Conservation (phyloP, 768 basidiomycete species). For the Rhodotorula diobovata region DNA sequence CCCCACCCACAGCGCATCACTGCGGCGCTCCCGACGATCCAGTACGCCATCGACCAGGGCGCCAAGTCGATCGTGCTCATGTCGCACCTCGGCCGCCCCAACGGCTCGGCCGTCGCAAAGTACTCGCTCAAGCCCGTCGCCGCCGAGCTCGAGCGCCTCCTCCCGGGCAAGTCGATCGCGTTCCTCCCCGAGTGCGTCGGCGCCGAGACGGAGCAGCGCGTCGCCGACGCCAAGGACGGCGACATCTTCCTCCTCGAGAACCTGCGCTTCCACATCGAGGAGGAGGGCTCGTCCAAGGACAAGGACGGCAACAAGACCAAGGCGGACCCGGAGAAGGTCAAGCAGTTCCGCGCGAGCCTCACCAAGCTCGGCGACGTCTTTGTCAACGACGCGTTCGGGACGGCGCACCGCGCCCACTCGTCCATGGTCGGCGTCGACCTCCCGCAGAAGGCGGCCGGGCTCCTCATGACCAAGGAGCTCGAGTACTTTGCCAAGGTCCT, state of each 20-base stretch:
- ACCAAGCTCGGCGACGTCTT: constrained; percentile 91
- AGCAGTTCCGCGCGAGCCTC: constrained; percentile 77
- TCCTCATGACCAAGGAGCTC: constrained; percentile 97
- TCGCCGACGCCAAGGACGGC: constrained; percentile 58
- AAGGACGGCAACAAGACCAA: constrained; percentile 91
- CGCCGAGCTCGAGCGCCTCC: constrained; percentile 65
- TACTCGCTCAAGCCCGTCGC: constrained; percentile 88
- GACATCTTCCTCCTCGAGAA: constrained; percentile 89
- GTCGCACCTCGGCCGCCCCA: constrained; percentile 97
- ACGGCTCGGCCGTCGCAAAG: constrained; percentile 81
- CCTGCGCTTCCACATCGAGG: constrained; percentile 95
- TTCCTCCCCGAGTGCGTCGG: constrained; percentile 86
- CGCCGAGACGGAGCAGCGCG: constrained; percentile 71
- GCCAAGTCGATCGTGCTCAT: constrained; percentile 82
- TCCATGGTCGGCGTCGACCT: constrained; percentile 97
- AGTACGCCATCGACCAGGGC: constrained; percentile 83
- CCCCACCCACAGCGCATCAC: constrained; percentile 71
- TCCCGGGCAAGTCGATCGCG: constrained; percentile 61
- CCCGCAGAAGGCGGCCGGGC: constrained; percentile 84
- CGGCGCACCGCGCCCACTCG: constrained; percentile 95
- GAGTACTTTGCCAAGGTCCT: constrained; percentile 98
- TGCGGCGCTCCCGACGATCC: constrained; percentile 90
- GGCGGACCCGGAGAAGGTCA: constrained; percentile 74
- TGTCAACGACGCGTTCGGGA: constrained; percentile 98
- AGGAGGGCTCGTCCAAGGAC: constrained; percentile 91